Conservation (phyloP, 768 basidiomycete genomes). For the Harrya chromipes region DNA sequence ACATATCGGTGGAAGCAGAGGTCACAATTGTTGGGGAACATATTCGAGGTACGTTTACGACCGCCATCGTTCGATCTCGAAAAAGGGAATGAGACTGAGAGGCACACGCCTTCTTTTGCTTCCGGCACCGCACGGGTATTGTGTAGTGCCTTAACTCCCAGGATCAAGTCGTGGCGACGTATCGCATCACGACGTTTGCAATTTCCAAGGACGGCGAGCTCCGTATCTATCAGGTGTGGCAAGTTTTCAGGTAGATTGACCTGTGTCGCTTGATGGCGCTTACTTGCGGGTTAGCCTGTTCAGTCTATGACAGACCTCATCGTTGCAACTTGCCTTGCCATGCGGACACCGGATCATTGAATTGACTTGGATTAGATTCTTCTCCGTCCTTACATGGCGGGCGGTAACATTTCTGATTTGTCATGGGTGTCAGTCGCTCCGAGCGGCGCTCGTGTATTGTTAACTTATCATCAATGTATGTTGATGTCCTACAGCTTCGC, state of each 20-base stretch:
- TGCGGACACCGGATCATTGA: slow-evolving; percentile 31
- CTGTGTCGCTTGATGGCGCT: not conserved
- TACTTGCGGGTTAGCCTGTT: slow-evolving; percentile 15
- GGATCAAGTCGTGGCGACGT: slow-evolving; percentile 27
- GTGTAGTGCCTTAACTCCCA: slow-evolving; percentile 24
- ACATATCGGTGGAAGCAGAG: slow-evolving; percentile 26
- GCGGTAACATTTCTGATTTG: not conserved
- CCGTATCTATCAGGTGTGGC: slow-evolving; percentile 27
- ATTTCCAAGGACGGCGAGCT: slow-evolving; percentile 32
- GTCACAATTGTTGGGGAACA: slow-evolving; percentile 10
- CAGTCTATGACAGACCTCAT: slow-evolving; percentile 27
- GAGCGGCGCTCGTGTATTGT: not conserved
- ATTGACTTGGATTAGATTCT: not conserved
- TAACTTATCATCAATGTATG: slow-evolving; percentile 4
- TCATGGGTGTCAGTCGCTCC: not conserved
- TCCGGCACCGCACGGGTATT: too few relatives aligned
- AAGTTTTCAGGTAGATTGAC: not conserved
- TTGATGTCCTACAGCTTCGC: not conserved
- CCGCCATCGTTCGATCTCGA: too few relatives aligned
- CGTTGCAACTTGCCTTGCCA: slow-evolving; percentile 31
- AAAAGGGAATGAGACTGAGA: not conserved
- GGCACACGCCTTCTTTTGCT: not conserved
- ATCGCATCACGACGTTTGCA: slow-evolving; percentile 29
- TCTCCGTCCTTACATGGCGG: not conserved
- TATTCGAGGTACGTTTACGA: slow-evolving; percentile 21